Conservation (phyloP, 257 asterid genomes). For the Solanum bukasovii region DNA sequence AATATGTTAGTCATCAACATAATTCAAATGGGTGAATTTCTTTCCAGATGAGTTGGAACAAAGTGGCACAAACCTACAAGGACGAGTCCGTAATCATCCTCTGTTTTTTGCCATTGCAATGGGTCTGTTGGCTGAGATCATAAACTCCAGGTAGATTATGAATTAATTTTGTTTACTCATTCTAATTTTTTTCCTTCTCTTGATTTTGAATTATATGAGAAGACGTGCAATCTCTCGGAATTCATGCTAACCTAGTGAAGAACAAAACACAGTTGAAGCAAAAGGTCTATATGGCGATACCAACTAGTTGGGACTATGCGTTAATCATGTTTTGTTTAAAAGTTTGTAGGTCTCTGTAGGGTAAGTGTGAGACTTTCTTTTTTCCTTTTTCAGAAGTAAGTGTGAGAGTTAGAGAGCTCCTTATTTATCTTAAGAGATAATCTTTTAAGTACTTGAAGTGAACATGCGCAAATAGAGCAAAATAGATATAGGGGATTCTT, state of each 20-base stretch:
- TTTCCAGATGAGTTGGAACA: not conserved
- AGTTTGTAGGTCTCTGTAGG: not conserved
- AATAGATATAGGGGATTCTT: not conserved
- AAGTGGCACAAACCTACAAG: conserved; percentile 21
- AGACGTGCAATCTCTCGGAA: not conserved
- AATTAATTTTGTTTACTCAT: not conserved
- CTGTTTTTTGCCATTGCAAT: conserved; percentile 78
- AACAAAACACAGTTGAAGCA: not conserved
- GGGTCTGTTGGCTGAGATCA: conserved; percentile 82
- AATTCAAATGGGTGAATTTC: not conserved
- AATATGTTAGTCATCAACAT: not conserved
- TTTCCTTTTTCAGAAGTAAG: not conserved
- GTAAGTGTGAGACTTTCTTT: not conserved
- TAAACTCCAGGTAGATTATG: conserved; percentile 69
- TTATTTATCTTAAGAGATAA: not conserved
- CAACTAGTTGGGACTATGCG: not conserved
- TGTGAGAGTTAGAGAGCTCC: not conserved
- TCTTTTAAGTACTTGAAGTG: not conserved
- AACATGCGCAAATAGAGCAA: not conserved
- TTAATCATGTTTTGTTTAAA: not conserved
- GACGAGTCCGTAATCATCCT: conserved; percentile 52
- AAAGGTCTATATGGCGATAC: not conserved
- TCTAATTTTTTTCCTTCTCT: not conserved
- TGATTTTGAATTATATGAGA: not conserved
- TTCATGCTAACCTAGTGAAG: not conserved